Evolutionary conservation across 208 protist species (phyloP).

Genomic region (Blechomonas ayalai): DNA sequence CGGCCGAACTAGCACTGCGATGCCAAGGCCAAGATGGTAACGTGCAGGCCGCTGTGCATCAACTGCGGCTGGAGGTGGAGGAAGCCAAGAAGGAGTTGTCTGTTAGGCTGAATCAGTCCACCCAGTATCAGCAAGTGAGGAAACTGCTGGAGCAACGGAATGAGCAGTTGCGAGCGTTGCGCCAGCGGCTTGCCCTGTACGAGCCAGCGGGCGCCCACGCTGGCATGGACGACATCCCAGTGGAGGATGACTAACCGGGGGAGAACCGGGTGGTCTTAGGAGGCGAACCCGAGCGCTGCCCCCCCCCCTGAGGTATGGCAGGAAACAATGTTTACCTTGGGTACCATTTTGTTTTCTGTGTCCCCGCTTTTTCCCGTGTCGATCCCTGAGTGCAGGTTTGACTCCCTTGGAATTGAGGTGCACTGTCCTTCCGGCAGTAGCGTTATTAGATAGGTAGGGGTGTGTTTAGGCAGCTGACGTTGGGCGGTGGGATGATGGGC

Average conservation of each 20-base stretch:
- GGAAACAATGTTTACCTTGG: too few species aligned
- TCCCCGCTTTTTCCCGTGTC: too few species aligned
- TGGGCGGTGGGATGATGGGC: too few species aligned
- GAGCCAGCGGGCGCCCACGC: conserved; percentile 24
- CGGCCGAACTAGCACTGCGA: conserved; percentile 22
- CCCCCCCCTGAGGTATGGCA: too few species aligned
- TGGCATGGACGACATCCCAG: conserved; percentile 31
- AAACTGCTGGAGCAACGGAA: conserved; percentile 56
- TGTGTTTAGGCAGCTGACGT: too few species aligned
- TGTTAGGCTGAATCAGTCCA: conserved; percentile 59
- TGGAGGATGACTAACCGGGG: conserved; percentile 42
- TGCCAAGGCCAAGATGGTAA: conserved; percentile 30
- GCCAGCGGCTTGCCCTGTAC: conserved; percentile 27
- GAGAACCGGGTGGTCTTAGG: too few species aligned
- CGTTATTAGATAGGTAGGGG: too few species aligned
- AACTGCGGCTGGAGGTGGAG: conserved; percentile 43
- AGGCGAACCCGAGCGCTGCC: too few species aligned
- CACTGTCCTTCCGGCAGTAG: too few species aligned
- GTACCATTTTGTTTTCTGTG: too few species aligned
- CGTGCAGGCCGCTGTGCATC: conserved; percentile 21
- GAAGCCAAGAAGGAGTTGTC: conserved; percentile 51
- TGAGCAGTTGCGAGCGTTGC: conserved; percentile 40
- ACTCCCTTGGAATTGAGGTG: too few species aligned
- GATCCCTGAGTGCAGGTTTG: too few species aligned
- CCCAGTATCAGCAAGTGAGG: conserved; percentile 74